Evolutionary conservation across 2,329 filamentous ascomycete genomes (phyloP).

Genomic region (Cladobotryum protrusum): DNA sequence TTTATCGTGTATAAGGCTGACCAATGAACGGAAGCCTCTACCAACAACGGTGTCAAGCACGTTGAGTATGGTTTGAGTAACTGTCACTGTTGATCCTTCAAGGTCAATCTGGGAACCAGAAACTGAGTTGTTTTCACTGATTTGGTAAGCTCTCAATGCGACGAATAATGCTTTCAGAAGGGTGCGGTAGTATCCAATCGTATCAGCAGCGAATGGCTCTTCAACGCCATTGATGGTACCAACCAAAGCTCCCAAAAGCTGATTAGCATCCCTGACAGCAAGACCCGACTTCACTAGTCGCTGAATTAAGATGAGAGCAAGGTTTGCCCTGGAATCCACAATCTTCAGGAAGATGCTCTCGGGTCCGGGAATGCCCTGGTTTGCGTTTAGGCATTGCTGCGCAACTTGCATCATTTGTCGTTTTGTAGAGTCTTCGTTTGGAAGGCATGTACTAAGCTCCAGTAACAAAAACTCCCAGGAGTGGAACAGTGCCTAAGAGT

Average conservation of each 20-base stretch:
- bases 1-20: slow-evolving; percentile 73
- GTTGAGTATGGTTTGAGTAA: slow-evolving; percentile 63
- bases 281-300: slow-evolving; percentile 59
- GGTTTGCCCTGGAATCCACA: slow-evolving; percentile 67
- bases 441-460: slow-evolving; percentile 67
- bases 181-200: slow-evolving; percentile 69
- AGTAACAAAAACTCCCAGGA: slow-evolving; percentile 85
- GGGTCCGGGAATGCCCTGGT: slow-evolving; percentile 64
- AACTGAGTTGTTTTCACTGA: slow-evolving; percentile 23
- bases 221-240: slow-evolving; percentile 48
- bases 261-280: slow-evolving; percentile 44
- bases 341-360: slow-evolving; percentile 78
- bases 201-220: slow-evolving; percentile 46
- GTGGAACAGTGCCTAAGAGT: slow-evolving; percentile 63
- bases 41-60: slow-evolving; percentile 74
- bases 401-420: slow-evolving; percentile 69
- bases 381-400: slow-evolving; percentile 71
- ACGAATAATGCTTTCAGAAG: slow-evolving; percentile 83
- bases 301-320: slow-evolving; percentile 78
- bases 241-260: slow-evolving; percentile 45
- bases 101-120: slow-evolving; percentile 27
- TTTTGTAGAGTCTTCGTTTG: slow-evolving; percentile 48
- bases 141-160: slow-evolving; percentile 60
- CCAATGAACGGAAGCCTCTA: slow-evolving; percentile 74
- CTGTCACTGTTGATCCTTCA: slow-evolving; percentile 35